Conservation (phyloP, 352 stramenopile species). For the Thraustochytrium sp. region DNA sequence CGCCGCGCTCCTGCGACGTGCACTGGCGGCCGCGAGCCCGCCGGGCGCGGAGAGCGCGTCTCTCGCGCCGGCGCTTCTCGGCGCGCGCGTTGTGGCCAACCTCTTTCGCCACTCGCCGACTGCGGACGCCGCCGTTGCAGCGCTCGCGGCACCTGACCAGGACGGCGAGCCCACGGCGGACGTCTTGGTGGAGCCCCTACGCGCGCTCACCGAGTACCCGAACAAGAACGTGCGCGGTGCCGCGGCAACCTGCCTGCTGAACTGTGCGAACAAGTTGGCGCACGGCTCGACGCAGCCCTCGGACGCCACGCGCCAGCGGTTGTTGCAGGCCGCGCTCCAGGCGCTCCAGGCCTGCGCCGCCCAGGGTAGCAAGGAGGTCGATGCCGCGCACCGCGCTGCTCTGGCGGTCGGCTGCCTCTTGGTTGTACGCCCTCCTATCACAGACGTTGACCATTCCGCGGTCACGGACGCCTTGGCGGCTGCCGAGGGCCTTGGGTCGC, state of each 20-base stretch:
- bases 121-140: not conserved
- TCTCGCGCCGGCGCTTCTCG: not conserved
- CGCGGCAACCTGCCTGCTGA: constrained; percentile 36
- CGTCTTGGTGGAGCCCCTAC: constrained; percentile 32
- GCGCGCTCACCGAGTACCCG: not conserved
- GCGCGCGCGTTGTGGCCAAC: constrained; percentile 43
- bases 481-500: not conserved
- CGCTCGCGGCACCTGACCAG: not conserved
- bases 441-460: not conserved
- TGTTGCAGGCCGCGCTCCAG: not conserved
- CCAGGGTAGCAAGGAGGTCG: not conserved
- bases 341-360: not conserved
- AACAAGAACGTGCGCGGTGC: constrained; percentile 45
- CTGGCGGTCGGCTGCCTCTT: not conserved
- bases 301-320: not conserved
- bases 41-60: not conserved
- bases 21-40: not conserved
- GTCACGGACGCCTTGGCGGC: not conserved
- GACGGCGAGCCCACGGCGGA: not conserved
- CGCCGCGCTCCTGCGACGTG: not conserved
- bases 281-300: not conserved
- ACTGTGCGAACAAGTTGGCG: constrained; percentile 13
- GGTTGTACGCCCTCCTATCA: not conserved
- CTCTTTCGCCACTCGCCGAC: not conserved
- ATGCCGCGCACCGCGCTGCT: not conserved